These are phyloP conservation scores for Phaeoacremonium minimum DNA, from an alignment of 2,329 filamentous ascomycete species.

Conservation along the genomic window DNA sequence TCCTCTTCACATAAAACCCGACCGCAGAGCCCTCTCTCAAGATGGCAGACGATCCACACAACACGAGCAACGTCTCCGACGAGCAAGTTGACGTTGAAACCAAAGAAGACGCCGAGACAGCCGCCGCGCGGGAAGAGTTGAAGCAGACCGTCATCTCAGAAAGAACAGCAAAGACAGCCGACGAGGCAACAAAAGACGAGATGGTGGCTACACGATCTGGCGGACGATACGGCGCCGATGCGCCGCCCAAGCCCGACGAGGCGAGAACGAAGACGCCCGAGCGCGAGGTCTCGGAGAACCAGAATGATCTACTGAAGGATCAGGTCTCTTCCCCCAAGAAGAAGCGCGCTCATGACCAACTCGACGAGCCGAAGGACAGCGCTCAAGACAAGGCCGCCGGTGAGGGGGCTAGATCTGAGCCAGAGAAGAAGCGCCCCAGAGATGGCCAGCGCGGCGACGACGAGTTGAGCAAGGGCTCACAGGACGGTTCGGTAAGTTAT, in stretches of 20 bases:
- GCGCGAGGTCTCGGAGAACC: constrained; percentile 23
- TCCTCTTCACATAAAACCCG: too few relatives aligned
- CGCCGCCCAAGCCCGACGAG: constrained; percentile 14
- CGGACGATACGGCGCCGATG: constrained; percentile 19
- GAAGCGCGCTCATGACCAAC: constrained; percentile 58
- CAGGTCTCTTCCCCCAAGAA: constrained; percentile 59
- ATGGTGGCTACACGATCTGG: constrained; percentile 10
- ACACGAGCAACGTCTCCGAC: constrained; percentile 32
- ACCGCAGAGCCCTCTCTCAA: too few relatives aligned
- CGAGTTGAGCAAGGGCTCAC: constrained; percentile 25
- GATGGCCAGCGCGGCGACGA: constrained; percentile 34
- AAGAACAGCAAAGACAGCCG: constrained; percentile 22
- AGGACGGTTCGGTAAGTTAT: constrained; percentile 26
- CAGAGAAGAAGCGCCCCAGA: constrained; percentile 61
- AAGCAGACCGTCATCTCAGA: constrained; percentile 62
- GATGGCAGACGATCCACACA: constrained; percentile 42
- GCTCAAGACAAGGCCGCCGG: constrained; percentile 30
- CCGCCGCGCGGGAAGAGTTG: constrained; percentile 59
- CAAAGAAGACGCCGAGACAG: constrained; percentile 59
- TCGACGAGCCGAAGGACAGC: constrained; percentile 43
- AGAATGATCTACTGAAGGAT: constrained; percentile 39
- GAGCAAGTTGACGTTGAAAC: constrained; percentile 21
- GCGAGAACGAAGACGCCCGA: constrained; percentile 27
- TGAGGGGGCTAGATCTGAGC: constrained; percentile 47
- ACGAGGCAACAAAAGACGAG: constrained; percentile 15